phyloP scores from a whole-genome alignment of 495 filamentous ascomycete species.

The Geoglossum glabrum region DNA sequence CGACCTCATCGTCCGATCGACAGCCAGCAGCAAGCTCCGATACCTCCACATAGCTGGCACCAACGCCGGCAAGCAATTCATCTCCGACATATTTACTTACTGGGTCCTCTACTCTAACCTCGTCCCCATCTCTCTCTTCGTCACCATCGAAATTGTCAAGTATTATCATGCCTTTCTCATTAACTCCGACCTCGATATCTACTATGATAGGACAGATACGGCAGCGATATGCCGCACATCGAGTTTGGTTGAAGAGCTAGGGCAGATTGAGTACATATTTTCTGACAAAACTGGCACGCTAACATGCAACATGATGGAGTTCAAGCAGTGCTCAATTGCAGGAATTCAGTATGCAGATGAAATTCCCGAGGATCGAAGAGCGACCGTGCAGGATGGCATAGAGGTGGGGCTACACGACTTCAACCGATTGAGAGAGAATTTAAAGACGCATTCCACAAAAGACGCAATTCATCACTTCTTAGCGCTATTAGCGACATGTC shows the following conservation, averaged over 20 bases:
- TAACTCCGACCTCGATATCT: constrained; percentile 93
- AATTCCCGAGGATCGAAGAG: constrained; percentile 75
- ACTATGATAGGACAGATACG: constrained; percentile 88
- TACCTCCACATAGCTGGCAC: constrained; percentile 48
- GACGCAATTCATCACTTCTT: constrained; percentile 78
- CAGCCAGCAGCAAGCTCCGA: constrained; percentile 31
- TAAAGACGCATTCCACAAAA: constrained; percentile 44
- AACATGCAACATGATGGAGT: constrained; percentile 98
- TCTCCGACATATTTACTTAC: constrained; percentile 90
- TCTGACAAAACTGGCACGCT: constrained; percentile 98
- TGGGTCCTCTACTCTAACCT: constrained; percentile 98
- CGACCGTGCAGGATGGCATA: constrained; percentile 49
- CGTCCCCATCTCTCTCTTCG: constrained; percentile 93
- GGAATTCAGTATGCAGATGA: constrained; percentile 90
- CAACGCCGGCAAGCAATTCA: constrained; percentile 57
- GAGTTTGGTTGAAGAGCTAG: constrained; percentile 88
- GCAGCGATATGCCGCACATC: constrained; percentile 91
- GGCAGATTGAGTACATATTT: constrained; percentile 97
- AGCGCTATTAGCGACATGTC: constrained; percentile 71
- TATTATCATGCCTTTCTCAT: constrained; percentile 95
- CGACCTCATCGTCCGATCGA: constrained; percentile 60
- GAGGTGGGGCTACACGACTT: constrained; percentile 81
- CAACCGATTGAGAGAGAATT: constrained; percentile 50
- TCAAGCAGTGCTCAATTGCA: constrained; percentile 79
- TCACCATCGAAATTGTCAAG: constrained; percentile 94